Conservation (phyloP, 1,139 yeast genomes). For the Scheffersomyces segobiensis region DNA sequence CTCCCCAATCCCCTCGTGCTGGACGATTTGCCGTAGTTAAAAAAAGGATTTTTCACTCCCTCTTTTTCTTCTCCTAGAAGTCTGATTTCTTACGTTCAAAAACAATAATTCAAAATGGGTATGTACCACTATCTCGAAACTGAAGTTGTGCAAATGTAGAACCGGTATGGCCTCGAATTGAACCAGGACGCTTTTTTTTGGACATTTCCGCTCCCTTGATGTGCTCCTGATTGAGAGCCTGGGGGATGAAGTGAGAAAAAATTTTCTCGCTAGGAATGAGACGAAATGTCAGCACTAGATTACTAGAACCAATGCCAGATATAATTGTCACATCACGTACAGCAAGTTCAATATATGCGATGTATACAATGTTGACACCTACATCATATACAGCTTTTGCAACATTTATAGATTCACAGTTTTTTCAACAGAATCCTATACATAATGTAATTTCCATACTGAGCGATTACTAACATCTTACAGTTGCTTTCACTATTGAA, state of each 20-base stretch:
- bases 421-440: background rate
- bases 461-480: constrained; percentile 12
- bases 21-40: constrained; percentile 3
- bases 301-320: background rate
- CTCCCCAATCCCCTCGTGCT: constrained; percentile 21
- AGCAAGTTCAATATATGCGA: background rate
- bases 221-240: background rate
- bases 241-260: background rate
- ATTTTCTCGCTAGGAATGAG: background rate
- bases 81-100: constrained; percentile 20
- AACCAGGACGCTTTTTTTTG: background rate
- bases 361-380: background rate
- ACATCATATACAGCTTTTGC: background rate
- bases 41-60: constrained; percentile 18
- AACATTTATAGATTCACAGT: background rate
- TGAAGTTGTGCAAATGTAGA: background rate
- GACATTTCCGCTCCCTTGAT: background rate
- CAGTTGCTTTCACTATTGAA: constrained; percentile 78
- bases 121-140: constrained; percentile 21
- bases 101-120: constrained; percentile 38
- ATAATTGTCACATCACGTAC: background rate
- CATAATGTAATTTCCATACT: background rate
- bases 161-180: background rate
- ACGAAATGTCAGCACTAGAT: background rate
- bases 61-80: constrained; percentile 11